Base-by-base conservation (phyloP, 2,329 filamentous ascomycete genomes). In the Sarocladium strictum region DNA sequence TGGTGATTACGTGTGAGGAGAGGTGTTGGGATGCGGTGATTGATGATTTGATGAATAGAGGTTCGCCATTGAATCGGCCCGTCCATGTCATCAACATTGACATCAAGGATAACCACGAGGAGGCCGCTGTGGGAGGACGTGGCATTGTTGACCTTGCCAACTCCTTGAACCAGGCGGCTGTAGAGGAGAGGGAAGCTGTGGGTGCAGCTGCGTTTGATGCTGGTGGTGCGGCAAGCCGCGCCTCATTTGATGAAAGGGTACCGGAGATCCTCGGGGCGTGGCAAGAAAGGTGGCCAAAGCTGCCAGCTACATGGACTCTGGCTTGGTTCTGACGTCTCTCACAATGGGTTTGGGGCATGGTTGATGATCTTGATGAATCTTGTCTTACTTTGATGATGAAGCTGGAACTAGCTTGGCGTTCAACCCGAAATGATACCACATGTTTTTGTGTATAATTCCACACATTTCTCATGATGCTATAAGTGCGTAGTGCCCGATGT, bases 51-150 rank as follows among this genome's bases (percentile, higher is more conserved):
- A 83, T 96, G 58, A 89, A 85, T 63, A 83, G 95, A 58, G 94
- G 93, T 7, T 84, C 87, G 0, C 87, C 89, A 3, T 76, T 99
- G 55, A 99, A 99, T 69, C 79, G 90, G 2, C 92, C 94, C 0
- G 94, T 99, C 0, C 94, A 99, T 67, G 90, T 99, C 55, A 96
- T 99, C 76, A 99, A 99, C 64, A 87, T 99, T 54, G 94, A 99
- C 68, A 99, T 99, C 65, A 93, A 89, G 69, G 94, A 99, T 72
- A 99, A 97, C 65, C 94, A 97, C 65, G 93, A 99, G 69, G 94
- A 99, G 71, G 94, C 94, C 0, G 78, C 93, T 21, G 81, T 97
- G 2, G 94, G 94, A 10, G 94, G 94, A 1, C 84, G 87, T 61
- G 94, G 90, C 43, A 99, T 99, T 56, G 78, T 97, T 35, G 94